Conservation (phyloP, 1,284 basidiomycete genomes). For the Takashimella koratensis region DNA sequence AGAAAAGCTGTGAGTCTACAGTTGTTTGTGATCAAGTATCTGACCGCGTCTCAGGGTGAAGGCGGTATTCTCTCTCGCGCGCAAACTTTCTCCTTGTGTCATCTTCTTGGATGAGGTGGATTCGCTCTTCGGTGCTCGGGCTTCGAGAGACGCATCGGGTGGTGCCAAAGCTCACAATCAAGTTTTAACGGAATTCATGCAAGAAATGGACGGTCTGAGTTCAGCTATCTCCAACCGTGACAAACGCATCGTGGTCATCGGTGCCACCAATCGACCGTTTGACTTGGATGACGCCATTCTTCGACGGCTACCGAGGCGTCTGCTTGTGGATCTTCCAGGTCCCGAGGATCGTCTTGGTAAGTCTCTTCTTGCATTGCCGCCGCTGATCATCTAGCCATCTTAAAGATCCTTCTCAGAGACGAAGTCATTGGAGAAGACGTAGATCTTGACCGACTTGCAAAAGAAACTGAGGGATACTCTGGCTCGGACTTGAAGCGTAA, state of each 20-base stretch:
- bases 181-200: slow-evolving; percentile 78
- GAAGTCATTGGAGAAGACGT: slow-evolving; percentile 69
- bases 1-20: slow-evolving; percentile 74
- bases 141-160: slow-evolving; percentile 74
- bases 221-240: slow-evolving; percentile 62
- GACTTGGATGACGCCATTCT: slow-evolving; percentile 57
- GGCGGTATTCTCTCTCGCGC: slow-evolving; percentile 83
- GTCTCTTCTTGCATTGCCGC: no score
- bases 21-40: neutral
- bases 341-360: slow-evolving; percentile 73
- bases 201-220: slow-evolving; percentile 92
- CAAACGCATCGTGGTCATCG: slow-evolving; percentile 84
- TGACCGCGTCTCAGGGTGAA: slow-evolving; percentile 54
- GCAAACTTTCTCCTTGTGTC: slow-evolving; percentile 83
- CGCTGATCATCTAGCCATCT: slow-evolving; percentile 59
- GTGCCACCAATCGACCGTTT: slow-evolving; percentile 76
- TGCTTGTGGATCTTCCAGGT: slow-evolving; percentile 80
- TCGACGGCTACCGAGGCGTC: slow-evolving; percentile 71
- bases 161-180: slow-evolving; percentile 69
- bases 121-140: slow-evolving; percentile 83
- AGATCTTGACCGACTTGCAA: slow-evolving; percentile 62
- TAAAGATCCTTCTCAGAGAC: slow-evolving; percentile 74
- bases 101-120: slow-evolving; percentile 97
- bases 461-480: slow-evolving; percentile 77
- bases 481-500: slow-evolving; percentile 89